These are phyloP conservation scores for Cryptococcus neoformans DNA, from an alignment of 1,284 basidiomycete species.

Conservation along the genomic window DNA sequence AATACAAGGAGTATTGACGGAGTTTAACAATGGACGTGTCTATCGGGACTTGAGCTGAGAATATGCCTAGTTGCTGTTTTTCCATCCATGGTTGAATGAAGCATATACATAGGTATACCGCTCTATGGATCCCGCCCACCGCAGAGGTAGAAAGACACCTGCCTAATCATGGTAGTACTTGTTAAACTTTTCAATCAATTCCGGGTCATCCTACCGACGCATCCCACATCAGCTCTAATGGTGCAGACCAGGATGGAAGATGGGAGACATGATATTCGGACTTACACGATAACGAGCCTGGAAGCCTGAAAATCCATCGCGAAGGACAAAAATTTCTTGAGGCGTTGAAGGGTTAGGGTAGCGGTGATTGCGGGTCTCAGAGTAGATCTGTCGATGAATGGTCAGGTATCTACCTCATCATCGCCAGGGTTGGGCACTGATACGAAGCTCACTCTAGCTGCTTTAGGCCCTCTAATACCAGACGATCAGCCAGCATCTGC, in stretches of 20 bases:
- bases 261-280: neutral
- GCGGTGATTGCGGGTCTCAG: slow-evolving; percentile 32
- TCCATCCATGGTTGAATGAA: too few species aligned
- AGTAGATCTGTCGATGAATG: slow-evolving; percentile 37
- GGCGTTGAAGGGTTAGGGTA: slow-evolving; percentile 8
- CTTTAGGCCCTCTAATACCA: slow-evolving; percentile 42
- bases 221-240: neutral
- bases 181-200: slow-evolving; percentile 49
- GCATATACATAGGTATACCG: too few species aligned
- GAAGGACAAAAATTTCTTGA: slow-evolving; percentile 47
- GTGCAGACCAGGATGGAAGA: too few species aligned
- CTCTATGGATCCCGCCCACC: too few species aligned
- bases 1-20: too few species aligned
- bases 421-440: neutral
- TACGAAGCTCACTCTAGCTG: slow-evolving; percentile 36
- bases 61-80: too few species aligned
- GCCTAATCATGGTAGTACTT: slow-evolving; percentile 43
- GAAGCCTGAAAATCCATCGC: slow-evolving; percentile 49
- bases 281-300: slow-evolving; percentile 44
- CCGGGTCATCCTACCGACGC: slow-evolving; percentile 38
- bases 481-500: neutral
- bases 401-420: neutral
- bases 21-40: too few species aligned
- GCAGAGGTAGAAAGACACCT: neutral
- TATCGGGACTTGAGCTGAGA: too few species aligned